Base-by-base conservation (phyloP, 2,329 filamentous ascomycete genomes). In the Aspergillus sp. region DNA sequence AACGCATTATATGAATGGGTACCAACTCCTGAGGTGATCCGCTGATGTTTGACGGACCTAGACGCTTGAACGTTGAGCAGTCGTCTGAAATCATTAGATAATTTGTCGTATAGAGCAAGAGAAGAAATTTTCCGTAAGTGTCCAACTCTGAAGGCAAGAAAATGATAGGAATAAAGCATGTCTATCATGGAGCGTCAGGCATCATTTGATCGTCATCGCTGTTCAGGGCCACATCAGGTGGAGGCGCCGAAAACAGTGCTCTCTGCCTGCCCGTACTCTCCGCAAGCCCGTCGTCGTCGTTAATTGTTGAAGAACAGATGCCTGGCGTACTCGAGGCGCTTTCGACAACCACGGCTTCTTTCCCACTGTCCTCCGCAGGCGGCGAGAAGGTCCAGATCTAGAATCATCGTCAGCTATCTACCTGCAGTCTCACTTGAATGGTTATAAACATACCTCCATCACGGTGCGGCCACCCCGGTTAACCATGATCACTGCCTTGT, bases 401-500 rank as follows among this genome's bases (percentile, higher is more conserved):
- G 7, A 35, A 58, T 71, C 25, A 30, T 12, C 25, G 10, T 30
- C 25, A 30, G 25, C 25, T 30, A 30, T 30, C 25, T 10, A 10
- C 10, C 25, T 30, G 25, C 10, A 12, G 10, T 4, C 25, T 4
- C 25, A 30, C 25, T 9, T 30, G 4, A 30, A 30, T 30, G 3
- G 9, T 30, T 66, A 71, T 68, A 52, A 35, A 67, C 84, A 74
- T 73, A 94, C 91, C 84, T 98, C 93, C 93, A 98, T 98, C 53
- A 97, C 86, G 0, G 94, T 97, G 53, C 90, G 83, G 48, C 84
- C 85, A 45, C 82, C 82, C 51, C 91, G 81, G 59, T 89, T 85
- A 7, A 93, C 93, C 77, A 98, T 87, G 27, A 95, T 91, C 25
- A 98, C 91, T 49, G 91, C 95, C 69, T 96, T 97, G 70, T 98